These are phyloP conservation scores for Myxozyma kluyveri DNA, from an alignment of 805 yeast species.

Conservation along the genomic window DNA sequence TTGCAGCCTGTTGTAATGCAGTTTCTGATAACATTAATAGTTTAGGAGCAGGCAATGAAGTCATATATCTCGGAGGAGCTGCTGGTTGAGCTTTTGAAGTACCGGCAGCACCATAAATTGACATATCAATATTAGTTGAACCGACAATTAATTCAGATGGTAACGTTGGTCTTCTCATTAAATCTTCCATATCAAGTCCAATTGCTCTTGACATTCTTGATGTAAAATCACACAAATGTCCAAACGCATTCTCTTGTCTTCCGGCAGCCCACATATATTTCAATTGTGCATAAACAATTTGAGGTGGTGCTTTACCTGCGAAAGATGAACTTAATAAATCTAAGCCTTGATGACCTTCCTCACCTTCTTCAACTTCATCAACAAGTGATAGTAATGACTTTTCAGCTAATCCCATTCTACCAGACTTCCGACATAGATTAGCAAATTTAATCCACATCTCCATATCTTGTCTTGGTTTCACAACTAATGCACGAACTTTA, in stretches of 20 bases:
- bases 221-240: constrained; percentile 84
- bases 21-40: background rate
- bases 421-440: constrained; percentile 89
- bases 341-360: constrained; percentile 45
- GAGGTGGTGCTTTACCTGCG: constrained; percentile 82
- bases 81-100: background rate
- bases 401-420: constrained; percentile 87
- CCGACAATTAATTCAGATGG: constrained; percentile 51
- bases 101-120: constrained; percentile 28
- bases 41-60: background rate
- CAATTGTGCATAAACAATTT: constrained; percentile 93
- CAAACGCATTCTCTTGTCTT: constrained; percentile 78
- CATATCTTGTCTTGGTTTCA: constrained; percentile 94
- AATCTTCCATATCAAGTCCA: constrained; percentile 71
- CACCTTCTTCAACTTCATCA: constrained; percentile 50
- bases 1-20: constrained; percentile 6
- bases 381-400: constrained; percentile 77
- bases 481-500: constrained; percentile 87
- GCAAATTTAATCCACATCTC: constrained; percentile 98
- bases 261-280: constrained; percentile 98
- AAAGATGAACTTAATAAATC: constrained; percentile 2
- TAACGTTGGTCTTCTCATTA: constrained; percentile 79
- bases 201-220: constrained; percentile 85
- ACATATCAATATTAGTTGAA: constrained; percentile 5
- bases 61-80: background rate